Percentiles rank a stretch among this genome's conserved stretches.
Evolutionary conservation across 2,329 filamentous ascomycete genomes (phyloP).

Genomic region (Hymenoscyphus occultus): DNA sequence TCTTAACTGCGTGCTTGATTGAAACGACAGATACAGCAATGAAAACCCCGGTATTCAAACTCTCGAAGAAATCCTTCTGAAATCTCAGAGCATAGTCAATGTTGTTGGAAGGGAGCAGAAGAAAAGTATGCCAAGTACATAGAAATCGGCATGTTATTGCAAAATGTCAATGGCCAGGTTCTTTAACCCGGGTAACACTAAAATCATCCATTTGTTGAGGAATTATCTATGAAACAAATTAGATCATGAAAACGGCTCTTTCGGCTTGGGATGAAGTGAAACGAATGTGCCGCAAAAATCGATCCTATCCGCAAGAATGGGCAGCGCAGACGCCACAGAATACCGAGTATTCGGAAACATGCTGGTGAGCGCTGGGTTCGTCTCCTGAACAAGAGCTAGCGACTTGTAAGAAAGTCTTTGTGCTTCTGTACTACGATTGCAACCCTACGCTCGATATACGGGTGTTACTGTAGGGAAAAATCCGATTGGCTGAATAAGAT

Average conservation of each 20-base stretch:
- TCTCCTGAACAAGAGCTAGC: conserved; percentile 6
- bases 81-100: background rate
- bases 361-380: conserved; percentile 8
- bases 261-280: background rate
- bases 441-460: background rate
- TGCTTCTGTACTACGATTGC: background rate
- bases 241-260: conserved; percentile 5
- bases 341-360: background rate
- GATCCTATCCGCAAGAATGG: conserved; percentile 8
- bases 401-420: background rate
- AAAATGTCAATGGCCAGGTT: background rate
- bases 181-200: background rate
- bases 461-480: background rate
- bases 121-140: background rate
- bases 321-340: conserved; percentile 12
- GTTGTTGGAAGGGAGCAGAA: background rate
- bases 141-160: background rate
- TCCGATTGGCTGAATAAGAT: background rate
- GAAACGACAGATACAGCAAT: no score
- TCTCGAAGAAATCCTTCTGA: background rate
- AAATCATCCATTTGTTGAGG: background rate
- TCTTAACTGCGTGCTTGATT: no score
- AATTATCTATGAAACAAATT: conserved; percentile 2
- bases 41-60: no score
- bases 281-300: background rate